Evolutionary conservation across 805 yeast species (phyloP), one percentile per base, ranked within the genome.

Genomic region (Wickerhamomyces ciferrii): DNA sequence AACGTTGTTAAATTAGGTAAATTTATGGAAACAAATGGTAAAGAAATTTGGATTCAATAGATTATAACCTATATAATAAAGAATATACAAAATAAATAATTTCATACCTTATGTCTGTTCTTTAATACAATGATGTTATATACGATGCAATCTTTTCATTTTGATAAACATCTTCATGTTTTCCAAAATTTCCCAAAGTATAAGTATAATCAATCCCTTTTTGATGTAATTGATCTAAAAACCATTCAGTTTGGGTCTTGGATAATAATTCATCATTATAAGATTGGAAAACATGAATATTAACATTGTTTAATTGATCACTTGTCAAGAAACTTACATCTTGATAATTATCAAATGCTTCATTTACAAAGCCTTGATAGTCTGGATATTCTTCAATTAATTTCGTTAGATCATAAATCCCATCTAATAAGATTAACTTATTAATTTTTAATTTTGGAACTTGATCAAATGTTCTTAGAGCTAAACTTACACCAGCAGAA

Each of bases 401-500:
- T 13, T 67, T 67, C 1, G 47, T 51, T 5, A 83, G 59, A 51
- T 83, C 76, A 61, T 75, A 86, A 43, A 88, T 87, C 0, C 96
- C 96, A 55, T 87, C 96, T 1, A 84, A 56, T 23, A 82, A 66
- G 35, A 75, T 59, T 11, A 64, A 49, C 37, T 60, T 43, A 1
- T 53, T 47, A 39, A 67, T 48, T 1, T 24, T 23, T 0, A 63
- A 23, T 5, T 27, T 25, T 4, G 32, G 23, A 27, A 43, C 27
- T 5, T 38, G 14, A 19, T 46, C 31, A 2, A 54, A 3, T 18
- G 52, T 34, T 42, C 51, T 52, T 25, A 57, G 9, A 18, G 53
- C 50, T 42, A 57, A 34, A 47, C 86, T 80, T 2, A 91, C 87
- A 2, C 96, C 96, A 5, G 81, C 94, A 1, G 94, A 84, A 65